Conservation (phyloP, 31 red algal species). For the Bonnemaisonia californica region DNA sequence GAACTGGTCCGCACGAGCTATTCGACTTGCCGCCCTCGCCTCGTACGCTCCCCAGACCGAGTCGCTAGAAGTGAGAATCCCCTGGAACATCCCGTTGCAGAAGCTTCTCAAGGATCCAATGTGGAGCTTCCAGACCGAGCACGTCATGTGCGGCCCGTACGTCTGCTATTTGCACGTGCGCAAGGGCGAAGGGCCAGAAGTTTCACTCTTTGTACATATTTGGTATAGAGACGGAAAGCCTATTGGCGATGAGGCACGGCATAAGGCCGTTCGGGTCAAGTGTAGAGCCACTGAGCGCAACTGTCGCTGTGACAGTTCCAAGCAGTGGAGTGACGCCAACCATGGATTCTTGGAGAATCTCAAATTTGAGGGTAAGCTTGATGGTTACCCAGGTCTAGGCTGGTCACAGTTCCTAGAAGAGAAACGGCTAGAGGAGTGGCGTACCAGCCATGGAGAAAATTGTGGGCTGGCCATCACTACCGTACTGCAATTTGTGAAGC, state of each 20-base stretch:
- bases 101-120: slow-evolving; percentile 37
- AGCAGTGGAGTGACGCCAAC: slow-evolving; percentile 55
- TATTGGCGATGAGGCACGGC: slow-evolving; percentile 57
- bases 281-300: slow-evolving; percentile 63
- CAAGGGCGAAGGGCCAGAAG: slow-evolving; percentile 55
- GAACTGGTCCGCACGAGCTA: slow-evolving; percentile 36
- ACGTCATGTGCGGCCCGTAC: slow-evolving; percentile 67
- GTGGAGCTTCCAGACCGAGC: slow-evolving; percentile 74
- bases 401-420: slow-evolving; percentile 72
- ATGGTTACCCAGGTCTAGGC: slow-evolving; percentile 61
- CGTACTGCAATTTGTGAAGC: slow-evolving; percentile 56
- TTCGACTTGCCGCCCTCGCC: slow-evolving; percentile 52
- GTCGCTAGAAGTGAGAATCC: slow-evolving; percentile 61
- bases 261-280: slow-evolving; percentile 61
- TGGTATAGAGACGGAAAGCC: slow-evolving; percentile 62
- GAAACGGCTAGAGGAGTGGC: slow-evolving; percentile 64
- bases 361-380: slow-evolving; percentile 64
- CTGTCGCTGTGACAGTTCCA: slow-evolving; percentile 47
- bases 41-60: slow-evolving; percentile 55
- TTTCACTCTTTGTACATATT: slow-evolving; percentile 71
- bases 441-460: slow-evolving; percentile 42
- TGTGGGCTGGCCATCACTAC: slow-evolving; percentile 68
- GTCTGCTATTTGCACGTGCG: slow-evolving; percentile 70
- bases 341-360: slow-evolving; percentile 74
- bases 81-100: slow-evolving; percentile 74